A percentile compares a stretch with the other conserved stretches of the same genome.
These are phyloP conservation scores for Botryosphaeria dothidea DNA, from an alignment of 2,329 filamentous ascomycete species.

Conservation along the genomic window DNA sequence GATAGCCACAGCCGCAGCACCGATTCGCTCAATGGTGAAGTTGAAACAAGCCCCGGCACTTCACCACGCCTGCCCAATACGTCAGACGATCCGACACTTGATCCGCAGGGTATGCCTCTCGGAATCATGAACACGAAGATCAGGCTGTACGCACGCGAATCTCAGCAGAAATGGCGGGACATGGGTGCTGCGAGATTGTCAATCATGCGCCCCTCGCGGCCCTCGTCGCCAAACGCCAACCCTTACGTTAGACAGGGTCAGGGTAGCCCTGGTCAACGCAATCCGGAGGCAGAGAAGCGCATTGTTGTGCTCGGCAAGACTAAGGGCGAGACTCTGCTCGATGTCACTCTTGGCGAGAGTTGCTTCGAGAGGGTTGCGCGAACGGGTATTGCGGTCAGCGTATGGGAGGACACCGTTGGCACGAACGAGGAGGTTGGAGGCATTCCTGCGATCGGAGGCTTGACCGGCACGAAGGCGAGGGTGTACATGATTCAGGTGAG, in stretches of 20 bases:
- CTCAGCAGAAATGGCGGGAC: slow-evolving; percentile 81
- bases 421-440: slow-evolving; percentile 60
- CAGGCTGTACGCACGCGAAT: slow-evolving; percentile 77
- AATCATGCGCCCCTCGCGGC: slow-evolving; percentile 66
- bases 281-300: slow-evolving; percentile 70
- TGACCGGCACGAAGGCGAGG: slow-evolving; percentile 54
- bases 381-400: slow-evolving; percentile 83
- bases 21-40: slow-evolving; percentile 13
- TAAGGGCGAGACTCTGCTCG: slow-evolving; percentile 68
- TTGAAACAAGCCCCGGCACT: slow-evolving; percentile 34
- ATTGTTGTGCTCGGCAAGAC: slow-evolving; percentile 76
- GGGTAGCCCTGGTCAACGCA: slow-evolving; percentile 36
- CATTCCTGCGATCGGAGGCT: slow-evolving; percentile 59
- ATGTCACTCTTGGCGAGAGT: slow-evolving; percentile 80
- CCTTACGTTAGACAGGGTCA: slow-evolving; percentile 30
- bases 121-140: slow-evolving; percentile 82
- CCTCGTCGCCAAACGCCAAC: slow-evolving; percentile 31
- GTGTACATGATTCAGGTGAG: slow-evolving; percentile 65
- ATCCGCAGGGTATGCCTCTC: slow-evolving; percentile 48
- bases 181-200: slow-evolving; percentile 82
- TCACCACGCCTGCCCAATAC: not conserved
- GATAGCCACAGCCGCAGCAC: slow-evolving; percentile 33
- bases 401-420: slow-evolving; percentile 67
- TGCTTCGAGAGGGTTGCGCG: slow-evolving; percentile 83
- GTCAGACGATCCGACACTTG: slow-evolving; percentile 25